Percentiles rank a stretch among this genome's conserved stretches.
Conservation (phyloP, 2,329 filamentous ascomycete species). For the Trichoderma afroharzianum region DNA sequence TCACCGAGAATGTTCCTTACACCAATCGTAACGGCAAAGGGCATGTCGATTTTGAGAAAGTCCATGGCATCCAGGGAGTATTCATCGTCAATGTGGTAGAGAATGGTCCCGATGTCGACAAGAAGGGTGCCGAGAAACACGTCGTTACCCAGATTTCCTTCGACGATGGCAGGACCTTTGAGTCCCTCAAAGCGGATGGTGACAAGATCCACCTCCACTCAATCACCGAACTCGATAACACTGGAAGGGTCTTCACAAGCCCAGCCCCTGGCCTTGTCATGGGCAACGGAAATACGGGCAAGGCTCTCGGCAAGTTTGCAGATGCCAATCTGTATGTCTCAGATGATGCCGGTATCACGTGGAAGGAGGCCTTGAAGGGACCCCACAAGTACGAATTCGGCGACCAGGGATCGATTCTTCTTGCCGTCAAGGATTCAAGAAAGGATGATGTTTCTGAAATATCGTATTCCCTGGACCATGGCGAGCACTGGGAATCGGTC, state of each 20-base stretch:
- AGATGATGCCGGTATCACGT: constrained; percentile 83
- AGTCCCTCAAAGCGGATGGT: constrained; percentile 64
- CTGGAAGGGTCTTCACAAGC: constrained; percentile 87
- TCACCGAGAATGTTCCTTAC: constrained; percentile 85
- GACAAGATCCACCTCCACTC: constrained; percentile 84
- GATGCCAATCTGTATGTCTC: constrained; percentile 84
- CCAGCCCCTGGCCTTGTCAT: constrained; percentile 90
- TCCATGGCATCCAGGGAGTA: constrained; percentile 86
- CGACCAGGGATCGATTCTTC: constrained; percentile 82
- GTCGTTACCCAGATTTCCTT: constrained; percentile 84
- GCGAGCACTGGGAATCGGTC: constrained; percentile 74
- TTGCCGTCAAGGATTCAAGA: constrained; percentile 74
- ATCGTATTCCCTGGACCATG: constrained; percentile 83
- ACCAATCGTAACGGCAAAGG: constrained; percentile 78
- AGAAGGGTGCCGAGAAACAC: constrained; percentile 56
- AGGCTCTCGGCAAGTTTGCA: constrained; percentile 63
- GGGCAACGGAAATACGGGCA: constrained; percentile 88
- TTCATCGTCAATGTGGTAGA: constrained; percentile 85
- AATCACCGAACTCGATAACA: constrained; percentile 77
- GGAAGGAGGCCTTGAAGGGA: constrained; percentile 70
- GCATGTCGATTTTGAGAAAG: constrained; percentile 91
- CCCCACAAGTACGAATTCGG: constrained; percentile 97
- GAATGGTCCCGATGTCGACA: constrained; percentile 74
- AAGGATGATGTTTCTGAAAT: constrained; percentile 56
- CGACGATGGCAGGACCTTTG: constrained; percentile 87